Conservation (phyloP, 1,139 yeast genomes). For the Meyerozyma smithsonii region DNA sequence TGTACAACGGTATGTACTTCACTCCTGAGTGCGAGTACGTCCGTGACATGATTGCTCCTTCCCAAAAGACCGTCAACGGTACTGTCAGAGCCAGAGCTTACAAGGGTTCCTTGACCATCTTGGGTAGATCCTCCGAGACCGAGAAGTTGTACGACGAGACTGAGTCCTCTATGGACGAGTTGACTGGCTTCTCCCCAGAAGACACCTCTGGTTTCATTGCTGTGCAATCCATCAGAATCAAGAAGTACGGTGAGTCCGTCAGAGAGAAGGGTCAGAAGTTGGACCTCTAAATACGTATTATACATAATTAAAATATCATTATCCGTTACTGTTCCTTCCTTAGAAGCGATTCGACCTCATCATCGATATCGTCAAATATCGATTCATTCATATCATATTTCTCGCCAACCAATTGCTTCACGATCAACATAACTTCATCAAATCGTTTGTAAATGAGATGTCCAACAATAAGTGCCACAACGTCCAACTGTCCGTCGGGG, state of each 20-base stretch:
- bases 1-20: conserved; percentile 96
- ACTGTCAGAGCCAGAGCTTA: conserved; percentile 89
- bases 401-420: conserved; percentile 36
- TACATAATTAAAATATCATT: conserved; percentile 3
- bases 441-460: conserved; percentile 30
- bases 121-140: conserved; percentile 93
- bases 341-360: not conserved
- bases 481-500: conserved; percentile 29
- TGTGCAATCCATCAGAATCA: conserved; percentile 95
- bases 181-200: conserved; percentile 95
- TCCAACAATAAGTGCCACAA: conserved; percentile 25
- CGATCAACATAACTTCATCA: conserved; percentile 27
- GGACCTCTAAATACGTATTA: conserved; percentile 10
- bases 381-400: conserved; percentile 18
- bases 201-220: conserved; percentile 97
- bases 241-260: conserved; percentile 95
- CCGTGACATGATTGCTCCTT: conserved; percentile 88
- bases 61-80: conserved; percentile 94
- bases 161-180: conserved; percentile 98
- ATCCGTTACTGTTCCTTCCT: not conserved
- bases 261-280: conserved; percentile 57
- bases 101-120: conserved; percentile 79
- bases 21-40: conserved; percentile 97
- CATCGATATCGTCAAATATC: not conserved
- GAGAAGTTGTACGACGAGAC: conserved; percentile 97